These are phyloP conservation scores for Ulvella scutata DNA, from an alignment of 139 green algal genomes.

Conservation along the genomic window DNA sequence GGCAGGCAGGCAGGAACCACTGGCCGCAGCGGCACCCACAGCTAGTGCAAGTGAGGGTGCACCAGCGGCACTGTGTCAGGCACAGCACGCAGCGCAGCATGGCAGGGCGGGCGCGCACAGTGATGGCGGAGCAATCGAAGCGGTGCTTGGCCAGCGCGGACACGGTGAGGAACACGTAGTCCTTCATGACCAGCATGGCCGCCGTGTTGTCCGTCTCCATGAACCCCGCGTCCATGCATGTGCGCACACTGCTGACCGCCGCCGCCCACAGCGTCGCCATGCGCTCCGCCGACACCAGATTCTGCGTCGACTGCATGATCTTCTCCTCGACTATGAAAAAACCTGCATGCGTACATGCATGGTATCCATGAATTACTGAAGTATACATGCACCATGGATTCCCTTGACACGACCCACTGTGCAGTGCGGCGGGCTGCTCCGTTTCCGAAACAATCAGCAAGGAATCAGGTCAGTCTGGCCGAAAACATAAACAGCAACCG, in stretches of 20 bases:
- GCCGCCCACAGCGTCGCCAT: background rate
- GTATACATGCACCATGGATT: too few species aligned
- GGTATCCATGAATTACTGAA: too few species aligned
- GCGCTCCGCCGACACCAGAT: background rate
- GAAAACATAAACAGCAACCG: too few species aligned
- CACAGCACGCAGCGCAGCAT: background rate
- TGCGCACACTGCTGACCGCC: background rate
- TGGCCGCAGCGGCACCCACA: background rate
- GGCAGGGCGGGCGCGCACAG: background rate
- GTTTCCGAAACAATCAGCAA: too few species aligned
- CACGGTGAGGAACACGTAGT: background rate
- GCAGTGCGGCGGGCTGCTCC: too few species aligned
- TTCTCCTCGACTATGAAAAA: conserved; percentile 4
- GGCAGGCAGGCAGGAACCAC: background rate
- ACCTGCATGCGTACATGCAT: too few species aligned
- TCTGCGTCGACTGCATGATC: background rate
- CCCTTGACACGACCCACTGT: too few species aligned
- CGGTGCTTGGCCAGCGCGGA: background rate
- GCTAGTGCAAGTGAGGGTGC: too few species aligned
- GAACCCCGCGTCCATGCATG: conserved; percentile 1
- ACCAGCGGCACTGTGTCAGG: too few species aligned
- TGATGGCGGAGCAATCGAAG: background rate
- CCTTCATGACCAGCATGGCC: background rate
- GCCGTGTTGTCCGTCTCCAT: background rate
- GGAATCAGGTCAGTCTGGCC: too few species aligned